These are phyloP conservation scores for Coniochaeta prunicola DNA, from an alignment of 2,329 filamentous ascomycete genomes.

Conservation along the genomic window DNA sequence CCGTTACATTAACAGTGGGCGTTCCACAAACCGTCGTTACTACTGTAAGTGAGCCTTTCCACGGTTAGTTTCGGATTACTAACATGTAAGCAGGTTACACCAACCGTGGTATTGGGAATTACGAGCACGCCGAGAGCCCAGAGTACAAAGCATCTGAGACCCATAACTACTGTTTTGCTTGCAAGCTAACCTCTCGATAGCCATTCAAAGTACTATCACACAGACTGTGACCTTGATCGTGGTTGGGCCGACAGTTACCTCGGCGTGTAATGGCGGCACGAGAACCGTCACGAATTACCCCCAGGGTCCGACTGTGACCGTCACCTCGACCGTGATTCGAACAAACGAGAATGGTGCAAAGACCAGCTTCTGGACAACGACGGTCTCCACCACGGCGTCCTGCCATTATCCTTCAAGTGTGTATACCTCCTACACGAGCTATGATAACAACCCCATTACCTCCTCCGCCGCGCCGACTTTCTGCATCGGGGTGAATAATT, in stretches of 20 bases:
- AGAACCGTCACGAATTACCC: slow-evolving; percentile 26
- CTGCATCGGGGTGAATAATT: slow-evolving; percentile 2
- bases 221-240: slow-evolving; percentile 27
- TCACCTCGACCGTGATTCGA: slow-evolving; percentile 21
- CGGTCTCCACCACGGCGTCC: slow-evolving; percentile 21
- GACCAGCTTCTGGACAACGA: slow-evolving; percentile 24
- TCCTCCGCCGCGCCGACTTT: slow-evolving; percentile 1
- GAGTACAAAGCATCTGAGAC: slow-evolving; percentile 17
- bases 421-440: slow-evolving; percentile 4
- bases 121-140: slow-evolving; percentile 27
- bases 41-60: slow-evolving; percentile 18
- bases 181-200: slow-evolving; percentile 8
- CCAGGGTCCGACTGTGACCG: slow-evolving; percentile 20
- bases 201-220: slow-evolving; percentile 16
- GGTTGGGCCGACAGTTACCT: slow-evolving; percentile 22
- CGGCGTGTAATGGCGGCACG: slow-evolving; percentile 23
- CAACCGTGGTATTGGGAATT: slow-evolving; percentile 26
- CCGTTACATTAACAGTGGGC: slow-evolving; percentile 24
- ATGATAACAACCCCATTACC: slow-evolving; percentile 1
- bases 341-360: slow-evolving; percentile 20
- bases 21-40: slow-evolving; percentile 23
- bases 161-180: not conserved
- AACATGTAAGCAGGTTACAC: slow-evolving; percentile 22
- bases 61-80: not conserved
- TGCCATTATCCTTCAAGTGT: slow-evolving; percentile 25